These are phyloP conservation scores for Eutrema heterophyllum DNA, from an alignment of 345 rosid species.

Conservation along the genomic window DNA sequence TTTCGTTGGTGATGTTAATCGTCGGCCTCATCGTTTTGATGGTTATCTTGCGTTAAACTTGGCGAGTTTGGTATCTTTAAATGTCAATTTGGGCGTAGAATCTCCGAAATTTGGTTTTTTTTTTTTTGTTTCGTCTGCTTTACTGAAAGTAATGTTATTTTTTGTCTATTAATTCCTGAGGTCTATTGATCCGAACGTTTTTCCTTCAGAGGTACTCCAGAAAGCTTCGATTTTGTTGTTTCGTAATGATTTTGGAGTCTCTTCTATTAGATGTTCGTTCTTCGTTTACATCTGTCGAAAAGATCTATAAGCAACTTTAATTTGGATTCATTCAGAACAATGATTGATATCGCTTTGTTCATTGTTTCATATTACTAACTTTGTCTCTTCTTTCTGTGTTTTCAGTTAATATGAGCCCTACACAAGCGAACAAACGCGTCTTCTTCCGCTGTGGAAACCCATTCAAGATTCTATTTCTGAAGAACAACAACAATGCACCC, in stretches of 20 bases:
- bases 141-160: not conserved
- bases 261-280: not conserved
- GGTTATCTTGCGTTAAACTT: not conserved
- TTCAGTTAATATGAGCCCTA: conserved; percentile 52
- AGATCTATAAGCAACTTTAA: not conserved
- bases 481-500: conserved; percentile 44
- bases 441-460: conserved; percentile 60
- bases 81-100: not conserved
- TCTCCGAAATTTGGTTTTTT: not conserved
- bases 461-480: conserved; percentile 58
- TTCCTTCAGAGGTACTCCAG: not conserved
- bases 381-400: not conserved
- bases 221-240: not conserved
- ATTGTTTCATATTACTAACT: not conserved
- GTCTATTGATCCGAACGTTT: too few relatives aligned
- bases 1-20: not conserved
- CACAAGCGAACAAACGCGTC: conserved; percentile 49
- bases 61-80: not conserved
- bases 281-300: not conserved
- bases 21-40: too few relatives aligned
- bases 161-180: not conserved
- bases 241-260: not conserved
- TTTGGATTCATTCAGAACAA: not conserved
- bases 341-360: not conserved
- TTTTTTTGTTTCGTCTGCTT: too few relatives aligned